phyloP scores from a whole-genome alignment of 2,329 filamentous ascomycete genomes.

The Dryadomyces quercivorus region DNA sequence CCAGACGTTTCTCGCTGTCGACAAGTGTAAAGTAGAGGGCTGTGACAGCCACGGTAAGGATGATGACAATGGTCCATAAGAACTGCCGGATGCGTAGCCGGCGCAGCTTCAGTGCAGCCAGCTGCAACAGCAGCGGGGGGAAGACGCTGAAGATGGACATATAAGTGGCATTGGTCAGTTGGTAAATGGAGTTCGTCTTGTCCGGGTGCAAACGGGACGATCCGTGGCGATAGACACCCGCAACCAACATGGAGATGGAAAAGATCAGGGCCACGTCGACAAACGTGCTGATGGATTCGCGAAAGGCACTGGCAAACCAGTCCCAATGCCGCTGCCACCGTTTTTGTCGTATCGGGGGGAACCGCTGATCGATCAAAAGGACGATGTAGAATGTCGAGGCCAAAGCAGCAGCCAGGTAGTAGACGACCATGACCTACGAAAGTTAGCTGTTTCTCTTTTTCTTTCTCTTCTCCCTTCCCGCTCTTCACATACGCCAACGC shows the following conservation, averaged over 20 bases:
- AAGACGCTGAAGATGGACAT: slow-evolving; percentile 14
- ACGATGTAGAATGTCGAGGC: slow-evolving; percentile 8
- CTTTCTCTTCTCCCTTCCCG: not conserved
- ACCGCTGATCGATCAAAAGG: slow-evolving; percentile 7
- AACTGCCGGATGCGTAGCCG: slow-evolving; percentile 10
- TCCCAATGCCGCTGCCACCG: not conserved
- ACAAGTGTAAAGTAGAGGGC: slow-evolving; percentile 10
- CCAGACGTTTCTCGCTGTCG: not conserved
- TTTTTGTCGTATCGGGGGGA: too few relatives aligned
- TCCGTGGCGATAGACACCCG: slow-evolving; percentile 10
- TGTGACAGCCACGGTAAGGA: slow-evolving; percentile 10
- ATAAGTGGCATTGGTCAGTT: slow-evolving; percentile 12
- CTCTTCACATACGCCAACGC: not conserved
- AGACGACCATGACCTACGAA: slow-evolving; percentile 11
- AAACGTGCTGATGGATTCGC: slow-evolving; percentile 10
- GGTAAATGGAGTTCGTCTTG: slow-evolving; percentile 12
- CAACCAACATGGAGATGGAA: slow-evolving; percentile 9
- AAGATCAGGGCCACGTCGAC: slow-evolving; percentile 13
- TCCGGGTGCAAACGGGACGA: slow-evolving; percentile 7
- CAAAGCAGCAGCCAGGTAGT: slow-evolving; percentile 10
- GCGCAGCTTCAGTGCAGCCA: slow-evolving; percentile 7
- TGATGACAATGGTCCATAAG: slow-evolving; percentile 14
- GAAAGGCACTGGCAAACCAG: slow-evolving; percentile 5
- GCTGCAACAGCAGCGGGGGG: slow-evolving; percentile 12
- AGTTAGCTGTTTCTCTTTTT: not conserved